Evolutionary conservation across 495 filamentous ascomycete species (phyloP).

Genomic region (Neurospora sp.): DNA sequence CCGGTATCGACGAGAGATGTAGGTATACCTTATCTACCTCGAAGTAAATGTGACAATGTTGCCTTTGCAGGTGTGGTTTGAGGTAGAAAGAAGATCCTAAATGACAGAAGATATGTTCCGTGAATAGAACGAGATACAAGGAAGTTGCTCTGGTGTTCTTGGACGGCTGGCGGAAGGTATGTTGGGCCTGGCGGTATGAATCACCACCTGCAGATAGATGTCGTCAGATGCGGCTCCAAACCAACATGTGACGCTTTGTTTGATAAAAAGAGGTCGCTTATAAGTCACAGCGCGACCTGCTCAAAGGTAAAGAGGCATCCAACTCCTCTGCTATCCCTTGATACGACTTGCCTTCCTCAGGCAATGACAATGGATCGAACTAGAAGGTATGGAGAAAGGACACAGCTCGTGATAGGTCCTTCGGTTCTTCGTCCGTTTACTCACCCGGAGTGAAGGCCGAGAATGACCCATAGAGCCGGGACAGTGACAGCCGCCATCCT

Average conservation of each 20-base stretch:
- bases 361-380: neutral
- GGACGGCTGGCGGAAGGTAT: neutral
- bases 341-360: neutral
- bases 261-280: neutral
- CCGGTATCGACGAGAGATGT: neutral
- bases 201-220: neutral
- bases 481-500: neutral
- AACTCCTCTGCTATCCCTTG: neutral
- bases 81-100: neutral
- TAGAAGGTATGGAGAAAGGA: neutral
- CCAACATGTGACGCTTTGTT: neutral
- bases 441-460: neutral
- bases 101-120: neutral
- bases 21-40: neutral
- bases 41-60: neutral
- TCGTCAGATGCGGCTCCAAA: neutral
- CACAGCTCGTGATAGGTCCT: neutral
- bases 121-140: too few relatives aligned
- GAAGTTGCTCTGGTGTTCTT: neutral
- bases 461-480: neutral
- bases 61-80: neutral
- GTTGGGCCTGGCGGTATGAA: neutral
- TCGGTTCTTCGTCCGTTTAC: neutral
- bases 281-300: neutral
- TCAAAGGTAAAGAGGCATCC: neutral